Evolutionary conservation across 2,329 filamentous ascomycete genomes (phyloP).

Genomic region (Fusarium incarnatum): DNA sequence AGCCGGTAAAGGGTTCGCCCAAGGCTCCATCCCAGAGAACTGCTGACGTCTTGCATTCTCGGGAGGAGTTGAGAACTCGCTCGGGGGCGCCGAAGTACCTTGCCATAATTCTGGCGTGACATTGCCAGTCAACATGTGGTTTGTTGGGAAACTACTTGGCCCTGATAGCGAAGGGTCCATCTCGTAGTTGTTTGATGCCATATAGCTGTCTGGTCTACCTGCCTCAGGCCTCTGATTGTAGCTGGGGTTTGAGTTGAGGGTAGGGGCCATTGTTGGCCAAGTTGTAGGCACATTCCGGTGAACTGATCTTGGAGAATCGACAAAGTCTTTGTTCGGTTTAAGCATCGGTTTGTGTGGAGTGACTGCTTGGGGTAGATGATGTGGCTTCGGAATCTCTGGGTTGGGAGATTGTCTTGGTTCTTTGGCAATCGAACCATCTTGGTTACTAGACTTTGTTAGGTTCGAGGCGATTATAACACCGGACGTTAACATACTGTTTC

Average conservation of each 20-base stretch:
- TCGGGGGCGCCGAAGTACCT: constrained; percentile 59
- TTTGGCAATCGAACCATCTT: constrained; percentile 23
- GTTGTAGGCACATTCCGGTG: constrained; percentile 22
- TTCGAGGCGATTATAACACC: background rate
- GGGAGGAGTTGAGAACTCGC: constrained; percentile 61
- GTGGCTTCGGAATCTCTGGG: constrained; percentile 34
- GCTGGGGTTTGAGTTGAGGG: constrained; percentile 20
- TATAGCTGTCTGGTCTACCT: constrained; percentile 38
- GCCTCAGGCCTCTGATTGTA: constrained; percentile 28
- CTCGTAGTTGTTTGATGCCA: constrained; percentile 40
- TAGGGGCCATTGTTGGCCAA: constrained; percentile 41
- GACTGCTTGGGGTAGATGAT: constrained; percentile 22
- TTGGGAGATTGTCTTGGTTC: constrained; percentile 8
- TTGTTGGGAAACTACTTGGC: constrained; percentile 28
- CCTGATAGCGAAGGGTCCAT: constrained; percentile 36
- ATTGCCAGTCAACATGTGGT: constrained; percentile 41
- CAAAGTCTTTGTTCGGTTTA: constrained; percentile 4
- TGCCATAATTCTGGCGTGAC: constrained; percentile 45
- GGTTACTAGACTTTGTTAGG: constrained; percentile 41
- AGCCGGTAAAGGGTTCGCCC: constrained; percentile 49
- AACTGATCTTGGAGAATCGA: constrained; percentile 12
- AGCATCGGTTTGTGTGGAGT: constrained; percentile 11
- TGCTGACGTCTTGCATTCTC: constrained; percentile 51
- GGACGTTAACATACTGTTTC: constrained; percentile 50
- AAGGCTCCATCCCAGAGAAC: constrained; percentile 47